Evolutionary conservation across 2,329 filamentous ascomycete genomes (phyloP).

Genomic region (Bipolaris bicolor): DNA sequence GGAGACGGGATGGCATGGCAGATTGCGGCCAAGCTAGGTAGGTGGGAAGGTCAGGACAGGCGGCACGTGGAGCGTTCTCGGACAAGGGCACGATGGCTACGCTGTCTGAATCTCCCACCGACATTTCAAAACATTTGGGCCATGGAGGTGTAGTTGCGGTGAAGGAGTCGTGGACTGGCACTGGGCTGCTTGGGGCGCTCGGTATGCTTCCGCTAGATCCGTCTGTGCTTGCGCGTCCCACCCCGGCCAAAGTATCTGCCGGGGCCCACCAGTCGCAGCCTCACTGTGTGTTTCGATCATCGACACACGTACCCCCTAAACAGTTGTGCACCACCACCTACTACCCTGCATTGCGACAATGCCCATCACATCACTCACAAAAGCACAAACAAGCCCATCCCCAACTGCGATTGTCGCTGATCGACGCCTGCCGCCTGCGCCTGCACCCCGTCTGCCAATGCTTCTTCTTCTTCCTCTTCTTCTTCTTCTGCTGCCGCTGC

Average conservation of each 20-base stretch:
- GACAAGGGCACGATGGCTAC: not conserved
- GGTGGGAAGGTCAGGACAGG: not conserved
- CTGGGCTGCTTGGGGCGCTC: slow-evolving; percentile 2
- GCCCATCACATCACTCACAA: slow-evolving; percentile 8
- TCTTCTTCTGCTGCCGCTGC: too few relatives aligned
- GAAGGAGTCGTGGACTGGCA: slow-evolving; percentile 6
- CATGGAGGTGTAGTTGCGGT: slow-evolving; percentile 8
- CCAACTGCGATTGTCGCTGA: not conserved
- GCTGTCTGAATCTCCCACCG: slow-evolving; percentile 9
- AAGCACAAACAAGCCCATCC: slow-evolving; percentile 3
- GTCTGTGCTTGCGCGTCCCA: slow-evolving; percentile 42
- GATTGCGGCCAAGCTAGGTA: not conserved
- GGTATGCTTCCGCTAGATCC: slow-evolving; percentile 44
- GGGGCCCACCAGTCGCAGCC: slow-evolving; percentile 35
- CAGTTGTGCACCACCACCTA: slow-evolving; percentile 12
- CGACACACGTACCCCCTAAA: slow-evolving; percentile 16
- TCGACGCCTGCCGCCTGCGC: not conserved
- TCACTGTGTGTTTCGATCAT: slow-evolving; percentile 34
- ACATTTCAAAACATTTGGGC: slow-evolving; percentile 11
- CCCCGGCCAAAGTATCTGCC: slow-evolving; percentile 34
- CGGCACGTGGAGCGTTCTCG: slow-evolving; percentile 3
- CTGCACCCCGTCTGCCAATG: not conserved
- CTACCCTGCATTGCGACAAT: slow-evolving; percentile 6
- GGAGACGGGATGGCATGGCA: not conserved
- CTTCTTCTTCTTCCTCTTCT: not conserved